A percentile compares a stretch with the other conserved stretches of the same genome.
phyloP scores from a whole-genome alignment of 208 protist genomes.

The Polymyxa betae region DNA sequence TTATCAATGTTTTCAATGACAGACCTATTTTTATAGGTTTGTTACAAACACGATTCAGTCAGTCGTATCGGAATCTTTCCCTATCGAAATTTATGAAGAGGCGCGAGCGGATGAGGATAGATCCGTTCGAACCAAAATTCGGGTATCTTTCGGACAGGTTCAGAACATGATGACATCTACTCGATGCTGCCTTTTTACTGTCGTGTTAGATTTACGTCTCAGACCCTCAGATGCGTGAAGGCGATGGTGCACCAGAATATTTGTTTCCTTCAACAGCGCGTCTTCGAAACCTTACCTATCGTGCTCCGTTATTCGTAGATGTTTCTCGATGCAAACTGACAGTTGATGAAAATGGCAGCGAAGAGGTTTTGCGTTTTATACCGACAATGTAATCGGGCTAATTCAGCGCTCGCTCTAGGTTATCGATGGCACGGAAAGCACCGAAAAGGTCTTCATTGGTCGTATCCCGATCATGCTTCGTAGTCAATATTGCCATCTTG shows the following conservation, averaged over 20 bases:
- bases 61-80: slow-evolving; percentile 33
- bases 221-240: slow-evolving; percentile 70
- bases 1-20: too few relatives aligned
- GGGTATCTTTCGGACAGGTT: slow-evolving; percentile 41
- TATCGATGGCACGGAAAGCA: background rate
- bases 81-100: slow-evolving; percentile 45
- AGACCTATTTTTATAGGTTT: too few relatives aligned
- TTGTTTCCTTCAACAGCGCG: slow-evolving; percentile 92
- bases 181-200: background rate
- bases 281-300: slow-evolving; percentile 88
- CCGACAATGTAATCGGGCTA: background rate
- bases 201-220: slow-evolving; percentile 76
- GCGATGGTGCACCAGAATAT: slow-evolving; percentile 59
- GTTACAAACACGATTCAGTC: slow-evolving; percentile 51
- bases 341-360: slow-evolving; percentile 42
- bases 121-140: background rate
- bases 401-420: background rate
- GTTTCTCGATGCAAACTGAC: slow-evolving; percentile 62
- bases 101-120: background rate
- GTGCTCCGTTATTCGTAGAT: slow-evolving; percentile 72
- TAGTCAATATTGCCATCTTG: slow-evolving; percentile 84
- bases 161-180: background rate
- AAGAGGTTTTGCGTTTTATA: background rate
- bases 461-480: slow-evolving; percentile 92
- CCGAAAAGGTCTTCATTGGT: slow-evolving; percentile 54